These are phyloP conservation scores for Lavandula angustifolia DNA, from an alignment of 257 asterid genomes.

Conservation along the genomic window DNA sequence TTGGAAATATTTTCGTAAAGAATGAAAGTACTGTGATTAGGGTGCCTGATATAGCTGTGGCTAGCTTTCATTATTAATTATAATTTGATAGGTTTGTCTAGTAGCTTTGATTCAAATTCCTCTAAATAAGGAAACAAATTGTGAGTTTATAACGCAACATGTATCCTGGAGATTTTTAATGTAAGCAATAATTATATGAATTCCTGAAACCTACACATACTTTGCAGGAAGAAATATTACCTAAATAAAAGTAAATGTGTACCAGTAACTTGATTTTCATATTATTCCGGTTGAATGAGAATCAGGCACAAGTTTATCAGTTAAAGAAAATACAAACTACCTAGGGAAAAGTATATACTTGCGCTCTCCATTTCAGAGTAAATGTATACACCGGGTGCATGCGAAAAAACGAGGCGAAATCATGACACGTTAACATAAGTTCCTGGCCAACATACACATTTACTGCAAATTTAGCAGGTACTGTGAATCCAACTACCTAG, in stretches of 20 bases:
- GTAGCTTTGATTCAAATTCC: too few species aligned
- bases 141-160: too few species aligned
- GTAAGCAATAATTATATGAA: too few species aligned
- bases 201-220: too few species aligned
- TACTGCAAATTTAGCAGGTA: conserved; percentile 24
- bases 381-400: conserved; percentile 11
- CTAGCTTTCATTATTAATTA: too few species aligned
- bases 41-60: too few species aligned
- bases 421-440: conserved; percentile 26
- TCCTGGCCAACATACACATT: background rate
- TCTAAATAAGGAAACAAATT: too few species aligned
- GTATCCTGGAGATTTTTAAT: too few species aligned
- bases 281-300: conserved; percentile 2
- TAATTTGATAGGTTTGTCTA: too few species aligned
- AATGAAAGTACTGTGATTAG: too few species aligned
- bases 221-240: background rate
- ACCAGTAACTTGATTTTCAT: conserved; percentile 1
- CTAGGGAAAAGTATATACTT: background rate
- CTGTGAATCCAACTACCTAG: conserved; percentile 5
- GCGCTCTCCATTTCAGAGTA: conserved; percentile 12
- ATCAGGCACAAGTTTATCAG: conserved; percentile 26
- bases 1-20: too few species aligned
- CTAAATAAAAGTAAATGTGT: conserved; percentile 11
- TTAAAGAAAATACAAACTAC: conserved; percentile 7
- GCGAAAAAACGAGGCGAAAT: conserved; percentile 7